Evolutionary conservation across 1,139 yeast species (phyloP), one percentile per base, ranked within the genome.

Genomic region (Sugiyamaella sp.): DNA sequence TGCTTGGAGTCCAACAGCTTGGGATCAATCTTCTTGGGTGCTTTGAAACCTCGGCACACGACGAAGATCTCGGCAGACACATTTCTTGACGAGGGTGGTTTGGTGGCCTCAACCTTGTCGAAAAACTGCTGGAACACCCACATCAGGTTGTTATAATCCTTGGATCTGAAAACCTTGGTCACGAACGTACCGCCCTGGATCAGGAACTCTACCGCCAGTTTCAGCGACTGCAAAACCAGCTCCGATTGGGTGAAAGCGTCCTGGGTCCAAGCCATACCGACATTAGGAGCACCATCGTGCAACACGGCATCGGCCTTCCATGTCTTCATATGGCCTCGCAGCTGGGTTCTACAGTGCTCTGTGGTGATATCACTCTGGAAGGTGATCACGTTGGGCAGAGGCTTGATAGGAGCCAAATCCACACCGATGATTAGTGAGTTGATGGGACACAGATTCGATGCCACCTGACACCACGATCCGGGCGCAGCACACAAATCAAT

Each of bases 251-350:
- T 89, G 74, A 89, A 95, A 1, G 99, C 99, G 82, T 93, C 99
- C 72, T 95, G 99, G 27, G 89, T 93, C 99, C 99, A 95, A 21
- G 97, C 96, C 66, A 91, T 79, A 85, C 99, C 99, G 63, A 93
- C 99, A 68, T 93, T 95, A 24, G 99, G 99, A 24, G 99, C 99
- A 84, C 99, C 99, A 80, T 93, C 99, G 74, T 93, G 99, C 68
- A 95, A 76, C 21, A 93, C 98, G 0, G 97, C 89, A 68, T 95
- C 98, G 1, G 99, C 99, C 67, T 95, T 93, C 97, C 98, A 93
- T 0, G 99, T 91, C 72, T 93, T 93, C 87, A 95, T 85, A 69
- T 91, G 93, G 35, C 97, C 97, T 68, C 98, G 81, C 61, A 93
- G 79, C 70, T 82, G 89, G 44, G 97, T 88, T 63, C 97, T 81